A percentile compares a stretch with the other conserved stretches of the same genome.
Conservation (phyloP, 495 filamentous ascomycete species). For the Baudoinia panamericana region DNA sequence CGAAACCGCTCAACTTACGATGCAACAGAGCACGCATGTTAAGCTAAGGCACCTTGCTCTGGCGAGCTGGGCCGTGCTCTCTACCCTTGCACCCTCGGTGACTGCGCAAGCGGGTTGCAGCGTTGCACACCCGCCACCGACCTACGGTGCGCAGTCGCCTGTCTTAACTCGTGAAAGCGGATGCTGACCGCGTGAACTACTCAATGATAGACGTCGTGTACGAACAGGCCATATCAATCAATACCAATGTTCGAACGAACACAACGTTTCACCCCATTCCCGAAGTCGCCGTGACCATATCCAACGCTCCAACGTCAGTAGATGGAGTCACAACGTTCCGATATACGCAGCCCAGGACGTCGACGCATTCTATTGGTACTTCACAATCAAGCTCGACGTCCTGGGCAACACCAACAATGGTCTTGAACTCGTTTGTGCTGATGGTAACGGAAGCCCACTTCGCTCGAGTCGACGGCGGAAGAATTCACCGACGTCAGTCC, state of each 20-base stretch:
- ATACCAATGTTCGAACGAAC: slow-evolving; percentile 6
- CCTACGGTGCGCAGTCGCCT: no score
- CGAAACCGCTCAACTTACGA: no score
- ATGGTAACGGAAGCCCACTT: neutral
- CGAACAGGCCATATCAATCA: slow-evolving; percentile 8
- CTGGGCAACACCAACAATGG: neutral
- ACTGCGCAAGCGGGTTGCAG: no score
- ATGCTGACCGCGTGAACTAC: no score
- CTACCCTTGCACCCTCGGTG: no score
- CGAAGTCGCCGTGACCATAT: slow-evolving; percentile 3
- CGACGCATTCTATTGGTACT: neutral
- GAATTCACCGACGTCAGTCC: slow-evolving; percentile 5
- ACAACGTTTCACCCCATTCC: slow-evolving; percentile 13
- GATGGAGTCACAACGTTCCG: slow-evolving; percentile 10
- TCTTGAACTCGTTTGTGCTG: slow-evolving; percentile 1
- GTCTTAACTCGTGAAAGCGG: no score
- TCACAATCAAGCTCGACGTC: neutral
- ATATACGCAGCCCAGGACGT: slow-evolving; percentile 1
- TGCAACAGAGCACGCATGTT: no score
- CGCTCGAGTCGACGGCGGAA: neutral
- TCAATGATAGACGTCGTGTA: slow-evolving; percentile 6
- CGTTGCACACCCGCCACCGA: no score
- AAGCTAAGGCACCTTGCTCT: no score
- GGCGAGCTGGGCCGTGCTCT: no score
- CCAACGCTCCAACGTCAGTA: slow-evolving; percentile 10